Evolutionary conservation across 805 yeast species (phyloP).

Genomic region (Millerozyma miso): DNA sequence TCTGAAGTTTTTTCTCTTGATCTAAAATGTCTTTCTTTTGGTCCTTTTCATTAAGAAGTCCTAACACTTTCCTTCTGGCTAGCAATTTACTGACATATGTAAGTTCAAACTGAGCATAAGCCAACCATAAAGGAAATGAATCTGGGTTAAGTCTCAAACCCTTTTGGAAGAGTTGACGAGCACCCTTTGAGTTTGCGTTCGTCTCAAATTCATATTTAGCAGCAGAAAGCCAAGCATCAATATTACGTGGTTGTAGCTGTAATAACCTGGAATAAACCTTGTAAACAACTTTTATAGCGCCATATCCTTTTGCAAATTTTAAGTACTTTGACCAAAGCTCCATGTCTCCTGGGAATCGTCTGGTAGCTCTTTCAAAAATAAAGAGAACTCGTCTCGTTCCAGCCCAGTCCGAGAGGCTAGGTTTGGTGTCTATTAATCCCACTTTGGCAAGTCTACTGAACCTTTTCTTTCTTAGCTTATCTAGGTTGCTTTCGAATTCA

Average conservation of each 20-base stretch:
- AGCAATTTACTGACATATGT: constrained; percentile 79
- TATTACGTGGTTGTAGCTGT: constrained; percentile 85
- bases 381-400: constrained; percentile 76
- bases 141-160: constrained; percentile 82
- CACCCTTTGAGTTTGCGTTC: constrained; percentile 84
- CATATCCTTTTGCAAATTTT: constrained; percentile 59
- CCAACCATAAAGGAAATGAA: constrained; percentile 68
- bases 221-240: constrained; percentile 90
- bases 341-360: constrained; percentile 72
- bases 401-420: constrained; percentile 81
- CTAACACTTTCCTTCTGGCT: constrained; percentile 78
- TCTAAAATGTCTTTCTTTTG: constrained; percentile 46
- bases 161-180: constrained; percentile 80
- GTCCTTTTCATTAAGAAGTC: constrained; percentile 69
- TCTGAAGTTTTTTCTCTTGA: constrained; percentile 27
- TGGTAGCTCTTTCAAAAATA: constrained; percentile 78
- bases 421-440: constrained; percentile 53
- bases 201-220: constrained; percentile 90
- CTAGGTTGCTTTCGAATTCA: constrained; percentile 76
- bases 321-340: constrained; percentile 77
- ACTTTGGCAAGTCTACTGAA: constrained; percentile 55
- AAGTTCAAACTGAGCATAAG: constrained; percentile 84
- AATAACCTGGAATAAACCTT: constrained; percentile 73
- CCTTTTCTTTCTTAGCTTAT: constrained; percentile 70
- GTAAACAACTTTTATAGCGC: constrained; percentile 68